Conservation (phyloP, 2,329 filamentous ascomycete genomes). For the Davidsoniella neocaledoniae region DNA sequence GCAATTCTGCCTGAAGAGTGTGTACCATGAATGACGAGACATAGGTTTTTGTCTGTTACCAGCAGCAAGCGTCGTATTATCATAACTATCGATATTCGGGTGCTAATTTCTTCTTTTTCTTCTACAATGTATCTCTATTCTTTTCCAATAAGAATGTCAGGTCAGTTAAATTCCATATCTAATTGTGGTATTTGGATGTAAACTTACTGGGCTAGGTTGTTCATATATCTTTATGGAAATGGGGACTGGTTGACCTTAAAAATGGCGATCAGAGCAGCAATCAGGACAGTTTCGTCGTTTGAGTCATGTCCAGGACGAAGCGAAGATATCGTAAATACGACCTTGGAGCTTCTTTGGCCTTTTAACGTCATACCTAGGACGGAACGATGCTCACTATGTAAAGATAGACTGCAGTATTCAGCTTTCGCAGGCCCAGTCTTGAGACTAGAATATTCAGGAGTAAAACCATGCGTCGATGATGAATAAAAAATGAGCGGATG, state of each 20-base stretch:
- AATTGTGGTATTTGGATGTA: too few species aligned
- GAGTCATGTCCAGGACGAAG: conserved; percentile 6
- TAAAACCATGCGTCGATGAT: too few species aligned
- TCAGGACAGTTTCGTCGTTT: neutral
- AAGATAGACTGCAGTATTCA: neutral
- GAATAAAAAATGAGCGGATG: too few species aligned
- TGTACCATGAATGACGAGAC: too few species aligned
- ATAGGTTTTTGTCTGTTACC: too few species aligned
- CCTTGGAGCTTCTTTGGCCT: conserved; percentile 16
- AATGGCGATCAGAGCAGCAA: conserved; percentile 7
- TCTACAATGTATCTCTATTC: too few species aligned
- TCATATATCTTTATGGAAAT: neutral
- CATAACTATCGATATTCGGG: too few species aligned
- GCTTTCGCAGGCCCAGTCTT: neutral
- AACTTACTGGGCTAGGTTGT: too few species aligned
- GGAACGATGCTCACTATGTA: neutral
- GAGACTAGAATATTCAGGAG: neutral
- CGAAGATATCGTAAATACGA: neutral
- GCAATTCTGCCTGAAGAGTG: neutral
- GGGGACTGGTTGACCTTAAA: conserved; percentile 7
- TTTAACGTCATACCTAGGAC: conserved; percentile 27
- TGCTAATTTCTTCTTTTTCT: too few species aligned
- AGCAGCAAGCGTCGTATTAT: too few species aligned
- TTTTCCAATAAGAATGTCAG: too few species aligned
- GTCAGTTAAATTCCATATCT: too few species aligned